Base-by-base conservation (phyloP, 2,329 filamentous ascomycete species). In the Macroventuria anomochaeta region DNA sequence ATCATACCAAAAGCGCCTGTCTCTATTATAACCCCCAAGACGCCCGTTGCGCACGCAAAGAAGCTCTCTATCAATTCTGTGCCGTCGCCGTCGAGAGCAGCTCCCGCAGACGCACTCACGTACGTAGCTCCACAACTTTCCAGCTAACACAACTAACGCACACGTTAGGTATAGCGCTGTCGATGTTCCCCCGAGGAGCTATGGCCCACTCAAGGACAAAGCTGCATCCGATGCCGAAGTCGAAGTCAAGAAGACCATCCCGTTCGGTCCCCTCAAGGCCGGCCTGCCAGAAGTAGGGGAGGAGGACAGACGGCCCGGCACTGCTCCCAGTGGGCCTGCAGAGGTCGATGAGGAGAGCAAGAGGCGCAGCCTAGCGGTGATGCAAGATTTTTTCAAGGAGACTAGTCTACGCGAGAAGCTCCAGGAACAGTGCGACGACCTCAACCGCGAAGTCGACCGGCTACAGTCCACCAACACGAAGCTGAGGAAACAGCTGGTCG, bases 301-400 rank as follows among this genome's bases (percentile, higher is more conserved):
- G 39, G 66, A 68, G 36, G 36, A 55, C 25, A 55, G 47, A 40
- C 64, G 71, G 13, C 70, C 71, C 28, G 70, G 69, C 43, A 73
- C 70, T 11, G 69, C 71, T 7, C 72, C 72, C 28, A 68, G 59
- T 36, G 68, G 67, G 29, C 54, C 68, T 17, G 65, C 61, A 12
- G 70, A 72, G 39, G 55, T 62, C 46, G 69, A 74, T 20, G 44
- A 65, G 12, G 72, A 75, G 41, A 68, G 60, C 38, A 69, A 68
- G 53, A 52, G 69, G 17, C 65, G 65, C 41, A 73, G 68, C 56
- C 65, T 65, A 6, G 65, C 72, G 55, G 68, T 74, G 36, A 74
- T 75, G 72, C 71, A 73, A 21, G 71, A 75, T 56, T 75, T 75
- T 57, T 71, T 75, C 64, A 73, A 71, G 55, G 72, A 75, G 59